Evolutionary conservation across 2,329 filamentous ascomycete species (phyloP).

Genomic region (Penicillium vulpinum): DNA sequence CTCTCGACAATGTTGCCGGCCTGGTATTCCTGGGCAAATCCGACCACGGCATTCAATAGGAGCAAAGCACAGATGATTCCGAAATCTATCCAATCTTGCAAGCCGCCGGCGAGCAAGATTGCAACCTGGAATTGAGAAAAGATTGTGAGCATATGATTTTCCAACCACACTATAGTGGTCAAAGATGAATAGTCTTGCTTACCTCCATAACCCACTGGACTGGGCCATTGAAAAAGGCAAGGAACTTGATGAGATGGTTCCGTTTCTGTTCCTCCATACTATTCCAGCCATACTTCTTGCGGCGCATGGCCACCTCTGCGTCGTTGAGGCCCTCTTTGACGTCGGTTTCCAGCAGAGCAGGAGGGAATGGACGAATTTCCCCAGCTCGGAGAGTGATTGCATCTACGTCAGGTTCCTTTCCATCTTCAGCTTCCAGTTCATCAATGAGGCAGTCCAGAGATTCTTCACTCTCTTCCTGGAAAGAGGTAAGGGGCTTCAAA

Average conservation of each 20-base stretch:
- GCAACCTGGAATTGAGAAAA: slow-evolving; percentile 55
- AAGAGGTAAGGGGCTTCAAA: neutral
- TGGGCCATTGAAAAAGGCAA: slow-evolving; percentile 79
- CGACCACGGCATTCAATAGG: slow-evolving; percentile 79
- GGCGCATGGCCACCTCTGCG: slow-evolving; percentile 62
- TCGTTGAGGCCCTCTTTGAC: slow-evolving; percentile 70
- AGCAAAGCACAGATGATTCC: slow-evolving; percentile 85
- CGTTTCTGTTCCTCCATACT: slow-evolving; percentile 91
- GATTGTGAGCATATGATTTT: neutral
- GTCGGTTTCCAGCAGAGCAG: slow-evolving; percentile 77
- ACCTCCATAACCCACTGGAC: slow-evolving; percentile 96
- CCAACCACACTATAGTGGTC: neutral
- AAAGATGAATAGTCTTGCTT: slow-evolving; percentile 32
- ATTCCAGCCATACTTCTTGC: slow-evolving; percentile 78
- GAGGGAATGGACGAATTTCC: slow-evolving; percentile 62
- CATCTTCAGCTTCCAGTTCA: slow-evolving; percentile 81
- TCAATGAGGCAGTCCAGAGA: slow-evolving; percentile 85
- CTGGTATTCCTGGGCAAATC: slow-evolving; percentile 87
- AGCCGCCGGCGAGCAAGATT: slow-evolving; percentile 76
- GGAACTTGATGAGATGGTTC: slow-evolving; percentile 79
- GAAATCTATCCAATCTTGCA: slow-evolving; percentile 89
- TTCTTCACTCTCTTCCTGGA: slow-evolving; percentile 56
- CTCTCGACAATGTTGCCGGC: slow-evolving; percentile 88
- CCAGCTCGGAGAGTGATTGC: slow-evolving; percentile 55
- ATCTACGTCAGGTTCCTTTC: slow-evolving; percentile 64